These are phyloP conservation scores for Gamarada debralockiae DNA, from an alignment of 495 filamentous ascomycete species.

Conservation along the genomic window DNA sequence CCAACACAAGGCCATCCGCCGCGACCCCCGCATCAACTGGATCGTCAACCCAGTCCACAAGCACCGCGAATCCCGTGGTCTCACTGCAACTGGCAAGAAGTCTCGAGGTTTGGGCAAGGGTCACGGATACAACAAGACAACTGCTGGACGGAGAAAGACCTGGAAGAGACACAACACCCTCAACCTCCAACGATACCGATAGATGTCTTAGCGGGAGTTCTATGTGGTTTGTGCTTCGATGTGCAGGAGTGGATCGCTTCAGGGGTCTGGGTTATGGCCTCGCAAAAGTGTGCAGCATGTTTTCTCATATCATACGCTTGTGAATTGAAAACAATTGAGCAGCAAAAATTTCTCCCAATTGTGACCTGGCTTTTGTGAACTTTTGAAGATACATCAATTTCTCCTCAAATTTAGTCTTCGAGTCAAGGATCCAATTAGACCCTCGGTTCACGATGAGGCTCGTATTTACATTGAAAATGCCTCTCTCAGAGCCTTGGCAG, in stretches of 20 bases:
- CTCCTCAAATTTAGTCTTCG: too few species aligned
- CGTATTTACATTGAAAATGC: background rate
- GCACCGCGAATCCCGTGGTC: constrained; percentile 96
- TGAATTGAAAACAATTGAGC: constrained; percentile 10
- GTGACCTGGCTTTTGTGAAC: background rate
- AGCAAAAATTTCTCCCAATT: background rate
- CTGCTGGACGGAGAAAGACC: constrained; percentile 91
- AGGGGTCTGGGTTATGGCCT: constrained; percentile 14
- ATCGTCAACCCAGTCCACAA: constrained; percentile 99
- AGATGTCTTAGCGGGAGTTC: constrained; percentile 31
- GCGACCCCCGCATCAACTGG: constrained; percentile 99
- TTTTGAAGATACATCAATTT: too few species aligned
- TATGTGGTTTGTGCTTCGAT: constrained; percentile 14
- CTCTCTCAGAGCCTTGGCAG: constrained; percentile 7
- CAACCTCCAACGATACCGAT: constrained; percentile 84
- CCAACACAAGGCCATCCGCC: constrained; percentile 99
- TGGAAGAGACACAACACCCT: constrained; percentile 99
- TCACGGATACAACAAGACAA: constrained; percentile 97
- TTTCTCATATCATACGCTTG: constrained; percentile 10
- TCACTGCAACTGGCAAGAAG: constrained; percentile 98
- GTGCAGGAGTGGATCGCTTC: constrained; percentile 10
- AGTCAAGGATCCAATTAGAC: too few species aligned
- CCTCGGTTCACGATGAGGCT: background rate
- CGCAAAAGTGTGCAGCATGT: constrained; percentile 5
- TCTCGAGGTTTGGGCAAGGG: constrained; percentile 98